Conservation (phyloP, 805 yeast genomes). For the Ogataea parapolymorpha region DNA sequence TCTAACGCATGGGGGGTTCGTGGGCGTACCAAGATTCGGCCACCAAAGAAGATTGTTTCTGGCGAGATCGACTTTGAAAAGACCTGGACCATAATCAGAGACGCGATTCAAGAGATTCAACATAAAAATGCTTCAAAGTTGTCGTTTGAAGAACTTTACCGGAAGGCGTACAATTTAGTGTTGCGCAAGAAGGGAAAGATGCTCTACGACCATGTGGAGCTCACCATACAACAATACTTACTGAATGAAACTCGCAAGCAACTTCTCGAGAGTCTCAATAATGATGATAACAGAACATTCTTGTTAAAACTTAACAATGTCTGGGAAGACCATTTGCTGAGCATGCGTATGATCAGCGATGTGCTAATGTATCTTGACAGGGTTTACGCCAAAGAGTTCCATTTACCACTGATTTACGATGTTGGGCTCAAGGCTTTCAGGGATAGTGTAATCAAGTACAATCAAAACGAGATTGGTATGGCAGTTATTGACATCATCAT, state of each 20-base stretch:
- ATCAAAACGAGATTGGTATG: slow-evolving; percentile 49
- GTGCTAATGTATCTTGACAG: slow-evolving; percentile 84
- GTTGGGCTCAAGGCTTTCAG: slow-evolving; percentile 68
- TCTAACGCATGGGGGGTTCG: slow-evolving; percentile 21
- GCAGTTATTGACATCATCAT: slow-evolving; percentile 48
- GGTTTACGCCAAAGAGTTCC: slow-evolving; percentile 70
- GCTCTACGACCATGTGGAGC: slow-evolving; percentile 59
- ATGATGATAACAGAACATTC: slow-evolving; percentile 27
- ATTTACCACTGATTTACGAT: slow-evolving; percentile 64
- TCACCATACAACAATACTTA: slow-evolving; percentile 47
- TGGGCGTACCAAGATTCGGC: slow-evolving; percentile 52
- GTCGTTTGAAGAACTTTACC: slow-evolving; percentile 78
- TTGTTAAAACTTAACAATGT: slow-evolving; percentile 35
- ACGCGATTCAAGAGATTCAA: slow-evolving; percentile 71
- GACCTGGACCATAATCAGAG: slow-evolving; percentile 61
- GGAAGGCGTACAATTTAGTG: slow-evolving; percentile 75
- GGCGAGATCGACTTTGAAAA: slow-evolving; percentile 54
- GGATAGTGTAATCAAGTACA: slow-evolving; percentile 51
- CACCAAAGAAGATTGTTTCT: slow-evolving; percentile 51
- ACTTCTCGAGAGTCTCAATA: slow-evolving; percentile 13
- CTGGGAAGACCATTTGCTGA: slow-evolving; percentile 71
- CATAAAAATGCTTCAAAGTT: slow-evolving; percentile 66
- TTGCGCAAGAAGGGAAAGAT: slow-evolving; percentile 63
- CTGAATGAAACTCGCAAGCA: slow-evolving; percentile 24
- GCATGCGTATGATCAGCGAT: slow-evolving; percentile 78